Evolutionary conservation across 148 eudicot genomes (phyloP).

Genomic region (Euryodendron excelsum): DNA sequence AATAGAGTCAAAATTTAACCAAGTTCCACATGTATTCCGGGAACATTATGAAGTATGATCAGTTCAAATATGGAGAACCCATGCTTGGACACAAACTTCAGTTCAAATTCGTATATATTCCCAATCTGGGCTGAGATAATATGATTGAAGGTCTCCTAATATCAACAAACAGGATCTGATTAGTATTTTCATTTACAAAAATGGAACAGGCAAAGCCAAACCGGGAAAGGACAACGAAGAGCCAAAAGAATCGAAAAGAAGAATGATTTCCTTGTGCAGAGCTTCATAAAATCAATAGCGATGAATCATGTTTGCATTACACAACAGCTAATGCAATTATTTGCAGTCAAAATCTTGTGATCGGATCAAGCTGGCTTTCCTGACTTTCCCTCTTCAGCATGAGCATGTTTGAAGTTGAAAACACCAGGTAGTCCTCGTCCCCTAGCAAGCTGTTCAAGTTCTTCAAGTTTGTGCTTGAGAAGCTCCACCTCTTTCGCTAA

Average conservation of each 20-base stretch:
- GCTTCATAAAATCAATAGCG: constrained; percentile 1
- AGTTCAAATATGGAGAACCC: not conserved
- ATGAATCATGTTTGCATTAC: constrained; percentile 4
- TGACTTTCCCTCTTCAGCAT: constrained; percentile 31
- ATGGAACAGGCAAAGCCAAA: not conserved
- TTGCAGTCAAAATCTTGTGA: constrained; percentile 6
- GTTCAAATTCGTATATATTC: no score
- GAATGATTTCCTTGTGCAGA: not conserved
- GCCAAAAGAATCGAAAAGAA: not conserved
- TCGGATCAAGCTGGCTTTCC: constrained; percentile 39
- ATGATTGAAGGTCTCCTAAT: no score
- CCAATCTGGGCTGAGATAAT: no score
- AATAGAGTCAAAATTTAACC: no score
- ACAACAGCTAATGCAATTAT: constrained; percentile 18
- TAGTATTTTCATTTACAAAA: not conserved
- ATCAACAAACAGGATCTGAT: not conserved
- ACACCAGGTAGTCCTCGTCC: constrained; percentile 56
- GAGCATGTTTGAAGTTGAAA: constrained; percentile 35
- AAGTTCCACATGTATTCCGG: no score
- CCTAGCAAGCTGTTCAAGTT: constrained; percentile 57
- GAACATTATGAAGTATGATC: no score
- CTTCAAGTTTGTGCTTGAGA: constrained; percentile 51
- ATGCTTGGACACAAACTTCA: not conserved
- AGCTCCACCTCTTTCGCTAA: constrained; percentile 52
- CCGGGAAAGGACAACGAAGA: not conserved